phyloP scores from a whole-genome alignment of 2,329 filamentous ascomycete species.

The Monosporascus sp. region DNA sequence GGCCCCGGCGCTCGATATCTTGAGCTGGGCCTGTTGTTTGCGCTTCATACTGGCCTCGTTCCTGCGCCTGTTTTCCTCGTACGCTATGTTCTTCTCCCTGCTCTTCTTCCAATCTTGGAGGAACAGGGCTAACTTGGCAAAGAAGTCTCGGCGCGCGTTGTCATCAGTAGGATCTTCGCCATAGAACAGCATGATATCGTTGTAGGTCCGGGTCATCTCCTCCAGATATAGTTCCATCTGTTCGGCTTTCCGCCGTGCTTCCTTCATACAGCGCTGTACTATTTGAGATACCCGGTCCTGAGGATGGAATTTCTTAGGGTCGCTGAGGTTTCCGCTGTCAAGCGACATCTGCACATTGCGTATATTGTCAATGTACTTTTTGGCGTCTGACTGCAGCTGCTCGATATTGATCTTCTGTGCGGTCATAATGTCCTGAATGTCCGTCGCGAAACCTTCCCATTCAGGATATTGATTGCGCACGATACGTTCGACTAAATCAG shows the following conservation, averaged over 20 bases:
- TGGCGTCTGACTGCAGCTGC: slow-evolving; percentile 80
- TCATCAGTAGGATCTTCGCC: slow-evolving; percentile 91
- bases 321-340: slow-evolving; percentile 89
- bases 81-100: slow-evolving; percentile 78
- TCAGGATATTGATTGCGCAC: slow-evolving; percentile 94
- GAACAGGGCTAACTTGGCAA: slow-evolving; percentile 86
- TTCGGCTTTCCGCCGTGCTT: slow-evolving; percentile 89
- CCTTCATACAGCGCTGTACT: slow-evolving; percentile 92
- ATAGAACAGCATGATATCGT: slow-evolving; percentile 95
- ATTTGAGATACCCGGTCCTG: slow-evolving; percentile 91
- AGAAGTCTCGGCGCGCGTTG: slow-evolving; percentile 91
- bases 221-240: slow-evolving; percentile 92
- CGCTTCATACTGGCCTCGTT: slow-evolving; percentile 92
- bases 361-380: slow-evolving; percentile 90
- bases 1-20: slow-evolving; percentile 41
- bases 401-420: slow-evolving; percentile 93
- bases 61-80: slow-evolving; percentile 77
- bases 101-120: slow-evolving; percentile 95
- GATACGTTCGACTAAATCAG: slow-evolving; percentile 92
- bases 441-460: slow-evolving; percentile 83
- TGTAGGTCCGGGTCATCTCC: slow-evolving; percentile 85
- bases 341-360: slow-evolving; percentile 88
- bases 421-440: slow-evolving; percentile 73
- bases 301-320: slow-evolving; percentile 96
- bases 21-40: slow-evolving; percentile 65